Base-by-base conservation (phyloP, 257 asterid species). In the Agastache rugosa region DNA sequence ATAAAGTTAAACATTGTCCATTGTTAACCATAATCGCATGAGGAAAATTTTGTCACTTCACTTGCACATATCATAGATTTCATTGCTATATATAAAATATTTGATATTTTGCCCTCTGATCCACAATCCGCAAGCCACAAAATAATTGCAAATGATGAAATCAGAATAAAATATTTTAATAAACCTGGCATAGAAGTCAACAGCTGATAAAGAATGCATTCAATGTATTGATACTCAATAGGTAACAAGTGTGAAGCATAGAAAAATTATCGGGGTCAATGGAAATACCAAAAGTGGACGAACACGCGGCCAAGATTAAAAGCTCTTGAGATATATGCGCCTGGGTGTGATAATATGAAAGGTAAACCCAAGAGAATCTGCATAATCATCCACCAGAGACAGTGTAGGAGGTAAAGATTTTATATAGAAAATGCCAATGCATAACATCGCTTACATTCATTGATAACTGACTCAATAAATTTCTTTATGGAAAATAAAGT, bases 251-350 rank as follows among this genome's bases (percentile, higher is more conserved):
- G 31, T 53, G 16, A 8, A 35, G 23, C 41, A 58, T 17, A 25
- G 60, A 22, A 51, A 25, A 71, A 48, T 35, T 50, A 44, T 37
- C 48, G 41, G 79, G 77, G 76, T 56, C 31, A 75, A 27, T 5
- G 69, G n/a, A 75, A 63, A 80, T 90, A 93, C 97, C 98, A 93
- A 83, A 88, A 93, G 81, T 90, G 98, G 76, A 93, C 83, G 89
- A 93, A 93, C 79, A 93, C 86, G 6, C 97, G 97, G 19, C 99
- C 97, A n/a, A 92, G 96, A 75, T 94, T 84, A 77, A 91, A 94
- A 63, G 99, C 97, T 77, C 84, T 84, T 70, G 97, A 92, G 81
- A 94, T 61, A 76, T 94, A 94, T 58, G 80, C 90, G 78, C 81
- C 66, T 68, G 97, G 97, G 85, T 92, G 75, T 16, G 90, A 66